Conservation (phyloP, 371 early-diverging fungal genomes). For the Neoconidiobolus thromboides region DNA sequence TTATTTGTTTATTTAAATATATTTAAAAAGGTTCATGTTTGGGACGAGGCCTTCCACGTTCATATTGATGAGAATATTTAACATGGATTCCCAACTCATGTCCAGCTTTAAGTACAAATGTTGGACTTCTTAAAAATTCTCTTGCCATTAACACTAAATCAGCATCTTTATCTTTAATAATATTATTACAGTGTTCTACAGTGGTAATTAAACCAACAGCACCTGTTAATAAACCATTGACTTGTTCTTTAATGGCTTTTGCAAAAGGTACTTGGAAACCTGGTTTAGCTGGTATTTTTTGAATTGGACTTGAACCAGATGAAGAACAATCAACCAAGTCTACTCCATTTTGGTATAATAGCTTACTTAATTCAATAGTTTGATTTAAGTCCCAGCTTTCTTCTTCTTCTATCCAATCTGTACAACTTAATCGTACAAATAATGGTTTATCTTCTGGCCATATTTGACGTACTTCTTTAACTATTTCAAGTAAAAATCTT, state of each 20-base stretch:
- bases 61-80: constrained; percentile 43
- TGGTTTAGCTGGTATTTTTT: constrained; percentile 25
- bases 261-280: constrained; percentile 60
- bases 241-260: constrained; percentile 27
- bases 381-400: constrained; percentile 46
- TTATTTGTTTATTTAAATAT: too few relatives aligned
- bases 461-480: constrained; percentile 34
- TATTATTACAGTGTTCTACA: constrained; percentile 38
- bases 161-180: constrained; percentile 39
- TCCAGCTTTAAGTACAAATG: constrained; percentile 25
- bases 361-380: constrained; percentile 27
- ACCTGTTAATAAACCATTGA: constrained; percentile 29
- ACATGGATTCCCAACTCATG: constrained; percentile 37
- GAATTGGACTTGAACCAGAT: constrained; percentile 34
- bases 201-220: constrained; percentile 59
- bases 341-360: constrained; percentile 41
- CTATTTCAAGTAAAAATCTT: constrained; percentile 41
- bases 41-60: constrained; percentile 12
- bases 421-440: constrained; percentile 57
- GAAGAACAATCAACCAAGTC: constrained; percentile 56
- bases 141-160: constrained; percentile 61
- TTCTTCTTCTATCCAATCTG: constrained; percentile 39
- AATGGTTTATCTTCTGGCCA: constrained; percentile 65
- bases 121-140: constrained; percentile 50
- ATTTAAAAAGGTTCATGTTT: constrained; percentile 4